phyloP scores from a whole-genome alignment of 257 asterid genomes.

The Scutellaria baicalensis region DNA sequence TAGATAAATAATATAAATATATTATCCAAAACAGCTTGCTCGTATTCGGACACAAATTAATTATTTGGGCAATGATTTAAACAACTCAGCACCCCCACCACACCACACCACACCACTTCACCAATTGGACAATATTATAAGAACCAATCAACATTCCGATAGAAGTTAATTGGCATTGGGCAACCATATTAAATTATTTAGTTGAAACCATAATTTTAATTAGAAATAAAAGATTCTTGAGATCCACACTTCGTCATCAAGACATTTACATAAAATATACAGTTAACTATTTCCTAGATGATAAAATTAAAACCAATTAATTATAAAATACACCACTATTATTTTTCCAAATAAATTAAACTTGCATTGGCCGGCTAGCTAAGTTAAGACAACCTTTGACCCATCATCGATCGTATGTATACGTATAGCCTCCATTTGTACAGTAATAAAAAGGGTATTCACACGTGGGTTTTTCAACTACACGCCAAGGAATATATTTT shows the following conservation, averaged over 20 bases:
- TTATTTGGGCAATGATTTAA: background rate
- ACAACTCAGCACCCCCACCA: background rate
- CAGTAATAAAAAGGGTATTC: background rate
- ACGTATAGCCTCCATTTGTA: conserved; percentile 13
- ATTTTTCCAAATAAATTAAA: background rate
- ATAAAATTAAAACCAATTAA: too few relatives aligned
- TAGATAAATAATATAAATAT: background rate
- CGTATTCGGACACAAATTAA: background rate
- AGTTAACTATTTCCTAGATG: too few relatives aligned
- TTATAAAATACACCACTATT: too few relatives aligned
- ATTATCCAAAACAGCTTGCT: background rate
- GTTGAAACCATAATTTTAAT: background rate
- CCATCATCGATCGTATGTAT: background rate
- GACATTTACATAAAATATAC: background rate
- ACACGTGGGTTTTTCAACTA: conserved; percentile 19
- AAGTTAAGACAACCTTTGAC: background rate
- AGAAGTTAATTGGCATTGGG: background rate
- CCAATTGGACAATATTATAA: background rate
- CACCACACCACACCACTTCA: conserved; percentile 1
- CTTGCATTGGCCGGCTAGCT: background rate
- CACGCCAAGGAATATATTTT: conserved; percentile 2
- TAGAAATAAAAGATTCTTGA: background rate
- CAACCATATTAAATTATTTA: background rate
- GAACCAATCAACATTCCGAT: background rate
- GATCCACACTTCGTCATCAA: background rate